phyloP scores from a whole-genome alignment of 306 rosid species.

The Carpinus fangiana region DNA sequence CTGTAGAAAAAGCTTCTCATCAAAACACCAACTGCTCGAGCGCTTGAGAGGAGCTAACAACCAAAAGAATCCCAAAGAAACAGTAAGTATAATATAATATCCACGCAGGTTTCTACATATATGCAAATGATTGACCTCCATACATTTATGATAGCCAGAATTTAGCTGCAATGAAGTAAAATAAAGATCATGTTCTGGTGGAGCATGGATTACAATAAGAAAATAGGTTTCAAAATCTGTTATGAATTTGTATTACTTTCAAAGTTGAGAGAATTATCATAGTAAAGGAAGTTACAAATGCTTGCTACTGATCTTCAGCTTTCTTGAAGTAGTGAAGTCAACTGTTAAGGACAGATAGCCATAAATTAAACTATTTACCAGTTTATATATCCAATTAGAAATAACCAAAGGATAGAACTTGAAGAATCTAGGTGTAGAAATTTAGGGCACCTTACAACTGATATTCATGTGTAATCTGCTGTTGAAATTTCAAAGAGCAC shows the following conservation, averaged over 20 bases:
- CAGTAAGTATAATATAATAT: slow-evolving; percentile 32
- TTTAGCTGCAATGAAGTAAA: background rate
- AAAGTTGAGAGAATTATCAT: slow-evolving; percentile 11
- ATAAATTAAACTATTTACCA: slow-evolving; percentile 3
- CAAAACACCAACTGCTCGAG: slow-evolving; percentile 68
- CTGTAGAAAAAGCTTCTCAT: slow-evolving; percentile 78
- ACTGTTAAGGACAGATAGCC: background rate
- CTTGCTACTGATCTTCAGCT: background rate
- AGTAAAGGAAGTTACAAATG: background rate
- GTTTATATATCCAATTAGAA: background rate
- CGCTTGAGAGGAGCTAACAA: slow-evolving; percentile 63
- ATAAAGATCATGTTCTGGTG: background rate
- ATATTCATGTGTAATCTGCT: background rate
- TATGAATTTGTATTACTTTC: slow-evolving; percentile 6
- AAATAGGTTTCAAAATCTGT: background rate
- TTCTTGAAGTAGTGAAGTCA: background rate
- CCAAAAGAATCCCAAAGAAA: slow-evolving; percentile 14
- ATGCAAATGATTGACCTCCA: background rate
- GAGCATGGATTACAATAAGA: background rate
- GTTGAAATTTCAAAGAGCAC: background rate
- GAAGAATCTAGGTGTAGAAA: background rate
- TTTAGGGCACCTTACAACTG: background rate
- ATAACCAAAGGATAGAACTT: background rate
- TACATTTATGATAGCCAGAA: background rate
- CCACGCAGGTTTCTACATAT: background rate